Base-by-base conservation (phyloP, 495 filamentous ascomycete species). In the Lineolata rhizophorae region DNA sequence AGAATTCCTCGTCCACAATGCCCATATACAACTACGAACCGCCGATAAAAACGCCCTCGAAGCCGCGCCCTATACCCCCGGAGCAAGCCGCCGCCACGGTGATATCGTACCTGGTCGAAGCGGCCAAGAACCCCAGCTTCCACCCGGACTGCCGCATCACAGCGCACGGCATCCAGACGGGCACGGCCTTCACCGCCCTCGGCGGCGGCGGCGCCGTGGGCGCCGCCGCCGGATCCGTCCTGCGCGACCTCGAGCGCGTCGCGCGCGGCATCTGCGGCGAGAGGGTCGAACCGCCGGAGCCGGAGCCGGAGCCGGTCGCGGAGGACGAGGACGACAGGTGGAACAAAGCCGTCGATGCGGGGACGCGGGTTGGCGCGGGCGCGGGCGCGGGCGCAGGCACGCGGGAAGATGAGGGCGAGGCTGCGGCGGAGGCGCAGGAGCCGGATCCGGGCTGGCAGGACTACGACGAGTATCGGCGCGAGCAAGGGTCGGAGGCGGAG, bases 401-500 rank as follows among this genome's bases (percentile, higher is more conserved):
- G 12, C 22, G 22, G 22, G 12, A 8, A 25, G 22, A 25, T 12
- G 8, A 25, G 12, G 22, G 22, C 22, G 22, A 25, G 6, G 22
- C 19, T 2, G 41, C 12, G 18, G 30, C 21, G 16, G 29, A 28
- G 10, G 30, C 12, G 2, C 18, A 22, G 11, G 37, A 35, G 21
- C 22, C 30, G 18, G 26, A 22, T 11, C 20, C 34, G 3, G 31
- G 24, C 5, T 29, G 20, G 12, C 11, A 35, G 13, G 22, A 8
- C 8, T 12, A 28, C 29, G 30, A 18, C n/a, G 15, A 35, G 21
- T 5, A 9, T 24, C 42, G 35, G 29, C 32, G 24, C 1, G 47
- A 45, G 13, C 4, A 11, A 13, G 34, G 40, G 34, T 27, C 31
- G 27, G 30, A 48, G 35, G 36, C 36, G 28, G 52, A 38, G 37